These are phyloP conservation scores for Silene latifolia DNA, from an alignment of 148 eudicot species.

Conservation along the genomic window DNA sequence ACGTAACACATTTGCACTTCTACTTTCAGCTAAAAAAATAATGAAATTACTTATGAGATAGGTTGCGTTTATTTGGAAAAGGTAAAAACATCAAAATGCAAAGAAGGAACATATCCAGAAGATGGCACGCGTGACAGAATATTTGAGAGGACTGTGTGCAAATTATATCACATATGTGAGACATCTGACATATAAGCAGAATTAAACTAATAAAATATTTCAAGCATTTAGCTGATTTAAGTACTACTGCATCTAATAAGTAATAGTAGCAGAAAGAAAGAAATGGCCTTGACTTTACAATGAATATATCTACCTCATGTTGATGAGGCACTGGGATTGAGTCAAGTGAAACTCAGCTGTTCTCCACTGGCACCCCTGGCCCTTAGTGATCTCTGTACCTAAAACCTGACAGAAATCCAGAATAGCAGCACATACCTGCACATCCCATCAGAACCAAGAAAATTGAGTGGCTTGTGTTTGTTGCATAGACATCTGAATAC, in stretches of 20 bases:
- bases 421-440: too few relatives aligned
- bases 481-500: not conserved
- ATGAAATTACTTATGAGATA: too few relatives aligned
- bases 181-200: not conserved
- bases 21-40: too few relatives aligned
- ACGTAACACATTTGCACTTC: too few relatives aligned
- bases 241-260: conserved; percentile 1
- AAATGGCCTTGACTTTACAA: not conserved
- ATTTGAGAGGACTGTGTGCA: too few relatives aligned
- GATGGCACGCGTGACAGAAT: too few relatives aligned
- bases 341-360: conserved; percentile 2
- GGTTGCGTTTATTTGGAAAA: too few relatives aligned
- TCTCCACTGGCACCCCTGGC: not conserved
- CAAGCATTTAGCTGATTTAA: not conserved
- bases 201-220: not conserved
- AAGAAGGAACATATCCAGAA: too few relatives aligned
- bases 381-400: too few relatives aligned
- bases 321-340: not conserved
- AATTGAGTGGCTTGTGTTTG: not conserved
- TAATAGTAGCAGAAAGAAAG: not conserved
- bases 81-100: too few relatives aligned
- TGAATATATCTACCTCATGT: conserved; percentile 3
- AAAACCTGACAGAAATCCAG: too few relatives aligned
- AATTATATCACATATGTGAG: too few relatives aligned
- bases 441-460: conserved; percentile 1